Base-by-base conservation (phyloP, 192 early-diverging fungal species). In the Endogone sp. region DNA sequence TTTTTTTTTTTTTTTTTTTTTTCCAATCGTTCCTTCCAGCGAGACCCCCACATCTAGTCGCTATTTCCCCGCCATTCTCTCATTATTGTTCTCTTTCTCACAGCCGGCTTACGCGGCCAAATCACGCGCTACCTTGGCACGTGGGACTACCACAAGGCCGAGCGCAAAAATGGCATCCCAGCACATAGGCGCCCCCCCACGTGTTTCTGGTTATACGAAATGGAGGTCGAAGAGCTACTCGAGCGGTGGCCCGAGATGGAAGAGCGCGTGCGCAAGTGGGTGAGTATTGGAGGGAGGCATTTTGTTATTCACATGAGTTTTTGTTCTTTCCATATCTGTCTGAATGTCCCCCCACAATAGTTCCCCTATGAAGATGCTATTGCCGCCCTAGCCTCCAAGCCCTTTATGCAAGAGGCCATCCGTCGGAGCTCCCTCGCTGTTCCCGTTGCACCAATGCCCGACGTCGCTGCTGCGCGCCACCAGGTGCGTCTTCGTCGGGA, bases 211-310 rank as follows among this genome's bases (percentile, higher is more conserved):
- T 69, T 88, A 70, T 80, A 79, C 75, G 86, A 86, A 63, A 80
- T 88, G 86, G 73, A 82, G 25, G 83, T 88, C 10, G 74, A 83
- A 3, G 77, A 75, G 60, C 70, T 86, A 27, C 68, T 74, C 57
- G 81, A 86, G 22, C 73, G 62, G 24, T 88, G 82, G 77, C 86
- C 86, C 3, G 86, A 88, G 64, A 81, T 73, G 67, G 74, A 74
- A 31, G 75, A 82, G 68, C 68, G 82, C 30, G 68, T 76, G 65
- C 71, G 82, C 62, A 63, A 71, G 55, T 84, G 81, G 82, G 82
- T 84, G 67, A 63, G 73, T 56, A 9, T 31, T 25, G 32, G 26
- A 11, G 4, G 57, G 6, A 11, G 9, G 16, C 37, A 6, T 8
- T 44, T 21, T 3, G 56, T 3, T 9, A 10, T 10, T 26, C 21